Conservation (phyloP, 306 rosid species). For the Vigna unguiculata region DNA sequence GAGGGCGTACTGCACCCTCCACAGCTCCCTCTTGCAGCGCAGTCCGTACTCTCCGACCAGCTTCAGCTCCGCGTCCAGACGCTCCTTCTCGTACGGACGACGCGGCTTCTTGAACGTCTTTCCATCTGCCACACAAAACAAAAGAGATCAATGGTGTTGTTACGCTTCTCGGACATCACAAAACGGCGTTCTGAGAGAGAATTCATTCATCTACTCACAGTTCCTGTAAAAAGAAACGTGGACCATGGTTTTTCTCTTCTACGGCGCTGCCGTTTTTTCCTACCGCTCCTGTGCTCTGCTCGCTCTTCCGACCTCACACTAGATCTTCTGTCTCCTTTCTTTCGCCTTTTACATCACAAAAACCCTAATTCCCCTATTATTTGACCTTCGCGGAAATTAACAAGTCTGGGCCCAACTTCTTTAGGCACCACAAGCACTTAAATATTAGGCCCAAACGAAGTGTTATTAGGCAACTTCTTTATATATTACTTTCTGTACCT, state of each 20-base stretch:
- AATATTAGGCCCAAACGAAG: too few species aligned
- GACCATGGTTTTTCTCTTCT: slow-evolving; percentile 48
- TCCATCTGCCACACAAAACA: slow-evolving; percentile 46
- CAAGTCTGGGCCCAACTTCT: not conserved
- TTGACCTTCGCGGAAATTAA: not conserved
- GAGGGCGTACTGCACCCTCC: slow-evolving; percentile 65
- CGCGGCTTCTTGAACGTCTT: slow-evolving; percentile 76
- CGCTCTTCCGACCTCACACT: not conserved
- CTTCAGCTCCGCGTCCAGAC: slow-evolving; percentile 62
- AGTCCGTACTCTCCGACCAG: slow-evolving; percentile 68
- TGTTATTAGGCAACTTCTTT: too few species aligned
- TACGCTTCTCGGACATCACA: too few species aligned
- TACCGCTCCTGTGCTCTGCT: not conserved
- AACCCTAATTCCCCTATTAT: slow-evolving; percentile 47
- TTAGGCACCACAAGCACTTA: not conserved
- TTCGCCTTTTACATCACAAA: not conserved
- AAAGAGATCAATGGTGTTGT: not conserved
- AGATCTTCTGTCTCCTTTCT: not conserved
- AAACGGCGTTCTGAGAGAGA: not conserved
- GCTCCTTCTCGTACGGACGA: slow-evolving; percentile 76
- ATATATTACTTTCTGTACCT: too few species aligned
- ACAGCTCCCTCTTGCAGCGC: slow-evolving; percentile 62
- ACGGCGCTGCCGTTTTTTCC: slow-evolving; percentile 27
- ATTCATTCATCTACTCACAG: slow-evolving; percentile 33
- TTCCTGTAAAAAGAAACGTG: slow-evolving; percentile 63